phyloP scores from a whole-genome alignment of 129 eudicot genomes.

The Lonicera japonica region DNA sequence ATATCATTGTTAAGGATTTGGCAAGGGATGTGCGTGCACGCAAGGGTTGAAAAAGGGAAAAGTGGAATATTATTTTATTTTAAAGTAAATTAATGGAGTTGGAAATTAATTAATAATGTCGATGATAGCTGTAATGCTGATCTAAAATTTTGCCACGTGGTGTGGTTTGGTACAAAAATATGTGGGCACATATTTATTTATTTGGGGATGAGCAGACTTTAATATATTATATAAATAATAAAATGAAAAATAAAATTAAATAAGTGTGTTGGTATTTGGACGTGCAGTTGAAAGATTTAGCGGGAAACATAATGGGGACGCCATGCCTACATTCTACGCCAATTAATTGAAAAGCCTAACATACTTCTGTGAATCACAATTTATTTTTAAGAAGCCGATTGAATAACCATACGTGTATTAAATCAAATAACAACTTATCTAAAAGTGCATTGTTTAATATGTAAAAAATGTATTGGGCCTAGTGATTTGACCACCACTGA shows the following conservation, averaged over 20 bases:
- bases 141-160: neutral
- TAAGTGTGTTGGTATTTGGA: neutral
- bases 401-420: too few species aligned
- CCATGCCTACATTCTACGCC: neutral
- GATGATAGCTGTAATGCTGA: conserved; percentile 19
- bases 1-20: neutral
- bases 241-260: too few species aligned
- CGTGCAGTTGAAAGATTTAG: too few species aligned
- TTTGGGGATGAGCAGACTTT: neutral
- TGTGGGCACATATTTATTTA: too few species aligned
- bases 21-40: conserved; percentile 21
- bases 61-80: neutral
- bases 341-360: neutral
- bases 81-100: neutral
- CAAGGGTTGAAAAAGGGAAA: conserved; percentile 10
- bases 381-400: too few species aligned
- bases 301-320: too few species aligned
- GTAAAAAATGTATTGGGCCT: too few species aligned
- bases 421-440: too few species aligned
- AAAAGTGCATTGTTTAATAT: too few species aligned
- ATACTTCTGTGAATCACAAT: too few species aligned
- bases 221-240: too few species aligned
- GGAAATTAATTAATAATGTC: neutral
- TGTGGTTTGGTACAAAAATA: neutral
- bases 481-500: too few species aligned